These are phyloP conservation scores for Hyphopichia fennica DNA, from an alignment of 1,139 yeast species.

Conservation along the genomic window DNA sequence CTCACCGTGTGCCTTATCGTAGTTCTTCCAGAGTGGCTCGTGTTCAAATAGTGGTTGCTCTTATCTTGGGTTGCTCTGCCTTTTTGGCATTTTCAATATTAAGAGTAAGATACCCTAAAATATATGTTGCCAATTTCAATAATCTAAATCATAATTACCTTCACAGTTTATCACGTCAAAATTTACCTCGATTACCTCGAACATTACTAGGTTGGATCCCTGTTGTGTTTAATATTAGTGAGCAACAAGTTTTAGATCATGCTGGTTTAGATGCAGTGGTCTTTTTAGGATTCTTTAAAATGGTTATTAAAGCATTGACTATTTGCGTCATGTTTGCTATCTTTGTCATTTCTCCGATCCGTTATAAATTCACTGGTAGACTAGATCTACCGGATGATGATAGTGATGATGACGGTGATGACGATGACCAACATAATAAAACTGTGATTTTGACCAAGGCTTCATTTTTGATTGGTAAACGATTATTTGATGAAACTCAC, in stretches of 20 bases:
- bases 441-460: background rate
- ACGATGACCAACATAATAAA: slow-evolving; percentile 9
- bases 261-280: slow-evolving; percentile 96
- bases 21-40: slow-evolving; percentile 36
- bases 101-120: slow-evolving; percentile 64
- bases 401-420: slow-evolving; percentile 16
- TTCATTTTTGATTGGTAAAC: slow-evolving; percentile 9
- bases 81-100: slow-evolving; percentile 63
- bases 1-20: slow-evolving; percentile 2
- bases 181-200: slow-evolving; percentile 36
- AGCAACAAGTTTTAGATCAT: slow-evolving; percentile 75
- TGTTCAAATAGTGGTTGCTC: slow-evolving; percentile 62
- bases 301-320: slow-evolving; percentile 65
- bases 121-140: slow-evolving; percentile 62
- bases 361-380: slow-evolving; percentile 69
- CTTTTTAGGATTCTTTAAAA: slow-evolving; percentile 74
- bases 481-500: background rate
- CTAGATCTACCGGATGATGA: slow-evolving; percentile 52
- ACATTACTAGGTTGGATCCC: slow-evolving; percentile 81
- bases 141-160: slow-evolving; percentile 41
- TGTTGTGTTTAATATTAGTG: slow-evolving; percentile 61
- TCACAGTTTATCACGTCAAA: slow-evolving; percentile 43
- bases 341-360: slow-evolving; percentile 67
- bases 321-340: slow-evolving; percentile 63
- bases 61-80: slow-evolving; percentile 62